Evolutionary conservation across 2,329 filamentous ascomycete genomes (phyloP).

Genomic region (Pseudocercospora cruenta): DNA sequence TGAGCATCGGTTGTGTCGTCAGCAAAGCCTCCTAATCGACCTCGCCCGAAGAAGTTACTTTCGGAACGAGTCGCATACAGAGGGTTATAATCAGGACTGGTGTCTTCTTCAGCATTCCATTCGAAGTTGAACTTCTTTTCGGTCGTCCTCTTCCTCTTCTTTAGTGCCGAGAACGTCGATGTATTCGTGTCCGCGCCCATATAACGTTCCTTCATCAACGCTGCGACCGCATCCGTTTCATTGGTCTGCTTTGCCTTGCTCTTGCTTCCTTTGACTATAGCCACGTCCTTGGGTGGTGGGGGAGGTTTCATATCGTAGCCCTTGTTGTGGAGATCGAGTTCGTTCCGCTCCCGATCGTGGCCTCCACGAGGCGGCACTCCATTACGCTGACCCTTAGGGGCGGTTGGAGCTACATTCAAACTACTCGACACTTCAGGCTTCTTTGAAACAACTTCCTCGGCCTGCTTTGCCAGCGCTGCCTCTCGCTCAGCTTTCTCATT

Average conservation of each 20-base stretch:
- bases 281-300: constrained; percentile 49
- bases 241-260: constrained; percentile 49
- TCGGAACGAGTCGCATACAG: constrained; percentile 72
- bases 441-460: constrained; percentile 38
- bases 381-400: constrained; percentile 69
- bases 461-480: constrained; percentile 66
- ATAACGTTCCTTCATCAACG: constrained; percentile 77
- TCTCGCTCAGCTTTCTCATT: constrained; percentile 72
- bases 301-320: constrained; percentile 57
- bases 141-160: constrained; percentile 89
- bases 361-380: constrained; percentile 51
- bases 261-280: constrained; percentile 40
- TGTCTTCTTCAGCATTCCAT: constrained; percentile 95
- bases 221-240: constrained; percentile 68
- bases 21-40: constrained; percentile 68
- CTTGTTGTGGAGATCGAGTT: constrained; percentile 45
- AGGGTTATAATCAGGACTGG: constrained; percentile 79
- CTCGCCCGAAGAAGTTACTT: constrained; percentile 70
- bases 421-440: constrained; percentile 13
- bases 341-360: constrained; percentile 18
- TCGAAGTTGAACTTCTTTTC: constrained; percentile 99
- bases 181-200: constrained; percentile 88
- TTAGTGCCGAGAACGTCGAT: constrained; percentile 89
- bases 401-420: constrained; percentile 59
- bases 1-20: constrained; percentile 58